A percentile compares a stretch with the other conserved stretches of the same genome.
phyloP scores from a whole-genome alignment of 768 basidiomycete genomes.

The Roridomyces roridus region DNA sequence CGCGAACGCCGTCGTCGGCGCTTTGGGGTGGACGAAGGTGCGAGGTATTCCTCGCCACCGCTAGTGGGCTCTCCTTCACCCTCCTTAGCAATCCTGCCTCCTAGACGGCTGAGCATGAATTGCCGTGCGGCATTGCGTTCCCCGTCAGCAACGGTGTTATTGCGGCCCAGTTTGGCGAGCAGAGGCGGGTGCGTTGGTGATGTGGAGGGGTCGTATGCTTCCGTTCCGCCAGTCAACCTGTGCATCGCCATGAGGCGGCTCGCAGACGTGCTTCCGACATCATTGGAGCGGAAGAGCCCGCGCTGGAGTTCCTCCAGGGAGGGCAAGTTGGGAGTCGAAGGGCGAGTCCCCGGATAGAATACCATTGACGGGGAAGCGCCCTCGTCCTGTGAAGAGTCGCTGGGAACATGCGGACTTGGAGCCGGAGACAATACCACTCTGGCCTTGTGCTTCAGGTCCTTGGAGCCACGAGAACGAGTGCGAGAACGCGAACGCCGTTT shows the following conservation, averaged over 20 bases:
- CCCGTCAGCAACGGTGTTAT: conserved; percentile 84
- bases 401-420: conserved; percentile 50
- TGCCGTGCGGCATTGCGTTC: conserved; percentile 78
- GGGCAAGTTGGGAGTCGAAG: conserved; percentile 72
- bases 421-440: conserved; percentile 53
- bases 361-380: conserved; percentile 47
- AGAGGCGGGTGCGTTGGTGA: conserved; percentile 58
- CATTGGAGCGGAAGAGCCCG: conserved; percentile 90
- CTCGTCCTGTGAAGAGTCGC: conserved; percentile 79
- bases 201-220: conserved; percentile 67
- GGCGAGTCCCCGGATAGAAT: conserved; percentile 69
- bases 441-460: conserved; percentile 71
- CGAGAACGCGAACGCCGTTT: conserved; percentile 80
- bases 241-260: conserved; percentile 77
- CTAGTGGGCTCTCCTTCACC: conserved; percentile 68
- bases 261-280: conserved; percentile 80
- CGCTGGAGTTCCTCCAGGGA: conserved; percentile 80
- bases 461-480: conserved; percentile 79
- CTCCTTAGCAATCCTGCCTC: conserved; percentile 63
- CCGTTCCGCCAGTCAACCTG: conserved; percentile 81
- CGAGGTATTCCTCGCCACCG: conserved; percentile 59
- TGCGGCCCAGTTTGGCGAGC: conserved; percentile 57
- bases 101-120: conserved; percentile 67
- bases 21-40: conserved; percentile 55
- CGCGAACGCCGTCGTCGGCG: conserved; percentile 65